phyloP scores from a whole-genome alignment of 352 stramenopile genomes.

The Phytophthora idaei region DNA sequence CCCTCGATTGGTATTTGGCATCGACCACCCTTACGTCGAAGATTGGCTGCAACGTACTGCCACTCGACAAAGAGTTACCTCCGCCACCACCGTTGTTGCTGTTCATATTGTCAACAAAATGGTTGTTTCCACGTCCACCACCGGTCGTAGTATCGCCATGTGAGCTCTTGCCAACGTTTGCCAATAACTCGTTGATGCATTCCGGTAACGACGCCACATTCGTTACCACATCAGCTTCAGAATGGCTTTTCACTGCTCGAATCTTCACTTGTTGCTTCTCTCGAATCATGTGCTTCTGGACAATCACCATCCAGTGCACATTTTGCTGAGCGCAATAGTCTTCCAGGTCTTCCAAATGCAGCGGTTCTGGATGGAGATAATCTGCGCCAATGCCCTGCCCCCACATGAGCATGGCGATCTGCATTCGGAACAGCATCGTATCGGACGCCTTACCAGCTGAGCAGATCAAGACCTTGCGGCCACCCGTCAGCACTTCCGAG shows the following conservation, averaged over 20 bases:
- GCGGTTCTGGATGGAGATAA: constrained; percentile 81
- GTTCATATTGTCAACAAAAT: constrained; percentile 33
- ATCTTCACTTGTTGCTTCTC: constrained; percentile 90
- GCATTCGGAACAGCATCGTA: constrained; percentile 77
- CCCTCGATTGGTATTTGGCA: constrained; percentile 62
- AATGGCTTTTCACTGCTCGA: constrained; percentile 69
- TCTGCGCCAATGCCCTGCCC: constrained; percentile 72
- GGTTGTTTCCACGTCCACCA: constrained; percentile 29
- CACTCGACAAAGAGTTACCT: constrained; percentile 9
- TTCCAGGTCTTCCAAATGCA: constrained; percentile 84
- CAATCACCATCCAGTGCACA: constrained; percentile 86
- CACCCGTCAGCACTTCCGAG: constrained; percentile 44
- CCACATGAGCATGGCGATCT: constrained; percentile 83
- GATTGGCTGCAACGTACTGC: constrained; percentile 53
- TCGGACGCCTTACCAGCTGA: constrained; percentile 76
- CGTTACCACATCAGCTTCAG: constrained; percentile 71
- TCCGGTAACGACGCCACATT: constrained; percentile 69
- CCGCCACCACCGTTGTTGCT: constrained; percentile 24
- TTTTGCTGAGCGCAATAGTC: constrained; percentile 80
- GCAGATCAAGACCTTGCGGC: constrained; percentile 74
- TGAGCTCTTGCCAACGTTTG: constrained; percentile 24
- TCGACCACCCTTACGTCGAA: constrained; percentile 84
- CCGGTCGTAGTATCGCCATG: constrained; percentile 25
- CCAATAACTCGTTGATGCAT: constrained; percentile 59
- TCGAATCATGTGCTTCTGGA: constrained; percentile 82